phyloP scores from a whole-genome alignment of 2,329 filamentous ascomycete genomes.

The Corinectria fuckeliana region DNA sequence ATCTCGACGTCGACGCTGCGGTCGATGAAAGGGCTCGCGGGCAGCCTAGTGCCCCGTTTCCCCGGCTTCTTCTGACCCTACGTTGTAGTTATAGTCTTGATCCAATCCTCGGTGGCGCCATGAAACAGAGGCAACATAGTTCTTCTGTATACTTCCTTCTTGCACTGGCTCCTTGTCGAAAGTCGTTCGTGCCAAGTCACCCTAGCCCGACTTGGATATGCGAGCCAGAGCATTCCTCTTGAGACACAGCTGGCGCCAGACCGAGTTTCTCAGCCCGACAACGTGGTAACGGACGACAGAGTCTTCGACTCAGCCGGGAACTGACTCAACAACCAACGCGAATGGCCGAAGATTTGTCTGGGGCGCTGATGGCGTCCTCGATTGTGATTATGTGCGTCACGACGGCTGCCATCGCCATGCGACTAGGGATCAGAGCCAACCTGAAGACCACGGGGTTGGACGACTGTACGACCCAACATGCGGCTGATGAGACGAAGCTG shows the following conservation, averaged over 20 bases:
- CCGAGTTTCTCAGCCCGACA: background rate
- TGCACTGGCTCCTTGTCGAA: background rate
- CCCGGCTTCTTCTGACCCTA: constrained; percentile 6
- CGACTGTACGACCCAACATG: constrained; percentile 16
- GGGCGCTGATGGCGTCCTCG: constrained; percentile 19
- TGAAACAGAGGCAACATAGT: constrained; percentile 8
- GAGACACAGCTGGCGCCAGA: constrained; percentile 3
- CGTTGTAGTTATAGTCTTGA: background rate
- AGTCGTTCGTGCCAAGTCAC: constrained; percentile 8
- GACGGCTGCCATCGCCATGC: constrained; percentile 14
- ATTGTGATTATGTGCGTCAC: constrained; percentile 21
- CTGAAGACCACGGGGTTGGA: constrained; percentile 22
- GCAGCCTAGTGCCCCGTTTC: background rate
- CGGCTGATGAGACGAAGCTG: constrained; percentile 1
- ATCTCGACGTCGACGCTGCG: background rate
- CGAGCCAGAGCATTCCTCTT: background rate
- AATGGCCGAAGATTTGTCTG: constrained; percentile 23
- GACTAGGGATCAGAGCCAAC: constrained; percentile 22
- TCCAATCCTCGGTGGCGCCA: background rate
- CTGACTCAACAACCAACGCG: background rate
- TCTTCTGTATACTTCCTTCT: background rate
- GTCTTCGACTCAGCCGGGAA: background rate
- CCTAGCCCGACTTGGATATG: constrained; percentile 4
- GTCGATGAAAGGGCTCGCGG: background rate
- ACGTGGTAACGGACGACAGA: background rate